phyloP scores from a whole-genome alignment of 768 basidiomycete genomes.

The Thelephora ganbajun region DNA sequence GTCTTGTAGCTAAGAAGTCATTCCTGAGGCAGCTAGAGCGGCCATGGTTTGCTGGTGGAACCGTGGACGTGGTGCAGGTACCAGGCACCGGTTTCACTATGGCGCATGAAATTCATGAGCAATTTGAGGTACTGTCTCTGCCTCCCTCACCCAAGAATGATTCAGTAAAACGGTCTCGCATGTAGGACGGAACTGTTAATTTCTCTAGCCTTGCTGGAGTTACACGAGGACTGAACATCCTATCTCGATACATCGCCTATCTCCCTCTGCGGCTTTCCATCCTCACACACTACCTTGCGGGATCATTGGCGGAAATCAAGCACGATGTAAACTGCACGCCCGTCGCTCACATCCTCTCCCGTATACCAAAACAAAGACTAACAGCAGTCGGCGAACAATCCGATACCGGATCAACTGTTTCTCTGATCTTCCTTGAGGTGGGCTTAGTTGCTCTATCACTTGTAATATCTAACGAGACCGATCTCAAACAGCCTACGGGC shows the following conservation, averaged over 20 bases:
- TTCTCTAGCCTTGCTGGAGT: constrained; percentile 67
- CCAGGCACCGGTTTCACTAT: constrained; percentile 59
- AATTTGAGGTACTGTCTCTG: constrained; percentile 54
- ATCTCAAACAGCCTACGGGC: constrained; percentile 38
- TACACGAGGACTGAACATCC: constrained; percentile 62
- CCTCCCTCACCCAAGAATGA: not conserved
- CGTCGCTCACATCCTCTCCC: constrained; percentile 58
- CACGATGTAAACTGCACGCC: constrained; percentile 47
- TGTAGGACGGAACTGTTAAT: constrained; percentile 79
- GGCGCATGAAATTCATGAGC: constrained; percentile 45
- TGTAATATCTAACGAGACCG: constrained; percentile 2
- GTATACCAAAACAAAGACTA: constrained; percentile 36
- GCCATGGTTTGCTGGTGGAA: constrained; percentile 81
- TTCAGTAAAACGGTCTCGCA: not conserved
- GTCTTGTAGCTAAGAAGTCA: constrained; percentile 57
- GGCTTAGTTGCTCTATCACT: constrained; percentile 13
- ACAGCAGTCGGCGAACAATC: constrained; percentile 51
- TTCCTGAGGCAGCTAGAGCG: constrained; percentile 47
- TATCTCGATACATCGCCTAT: constrained; percentile 67
- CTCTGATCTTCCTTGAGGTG: constrained; percentile 51
- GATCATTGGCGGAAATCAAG: constrained; percentile 39
- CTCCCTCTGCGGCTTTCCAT: constrained; percentile 66
- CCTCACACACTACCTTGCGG: constrained; percentile 46
- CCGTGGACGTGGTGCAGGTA: constrained; percentile 72
- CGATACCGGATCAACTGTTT: constrained; percentile 50